Conservation (phyloP, 176 grass and related monocot species). For the Saccharum spontaneum region DNA sequence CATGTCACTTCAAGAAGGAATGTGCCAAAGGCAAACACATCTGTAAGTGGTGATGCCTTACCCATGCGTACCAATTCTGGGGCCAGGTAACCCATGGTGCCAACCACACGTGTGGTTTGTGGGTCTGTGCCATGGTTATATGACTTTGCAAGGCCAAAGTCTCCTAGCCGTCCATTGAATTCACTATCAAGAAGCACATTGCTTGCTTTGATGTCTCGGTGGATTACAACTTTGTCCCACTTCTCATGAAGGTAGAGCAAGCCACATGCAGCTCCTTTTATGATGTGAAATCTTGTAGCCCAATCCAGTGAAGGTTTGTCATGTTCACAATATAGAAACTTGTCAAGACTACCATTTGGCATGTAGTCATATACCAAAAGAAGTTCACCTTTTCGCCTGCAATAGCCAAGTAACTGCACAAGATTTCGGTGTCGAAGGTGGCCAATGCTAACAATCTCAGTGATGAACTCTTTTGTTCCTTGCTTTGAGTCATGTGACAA, state of each 20-base stretch:
- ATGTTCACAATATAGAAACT: neutral
- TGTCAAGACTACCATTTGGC: neutral
- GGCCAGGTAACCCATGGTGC: neutral
- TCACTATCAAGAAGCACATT: neutral
- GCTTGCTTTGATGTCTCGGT: neutral
- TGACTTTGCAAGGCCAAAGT: neutral
- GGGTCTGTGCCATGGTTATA: neutral
- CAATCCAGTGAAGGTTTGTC: neutral
- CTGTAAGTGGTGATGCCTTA: neutral
- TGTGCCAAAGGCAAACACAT: neutral
- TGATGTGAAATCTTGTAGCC: neutral
- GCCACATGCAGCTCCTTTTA: neutral
- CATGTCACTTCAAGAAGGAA: neutral
- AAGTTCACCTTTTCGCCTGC: neutral
- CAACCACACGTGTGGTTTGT: neutral
- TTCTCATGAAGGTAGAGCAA: neutral
- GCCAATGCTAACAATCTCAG: neutral
- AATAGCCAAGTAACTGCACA: neutral
- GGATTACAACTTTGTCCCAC: neutral
- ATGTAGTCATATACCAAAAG: neutral
- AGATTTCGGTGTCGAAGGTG: neutral
- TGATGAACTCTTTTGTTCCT: neutral
- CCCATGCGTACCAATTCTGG: neutral
- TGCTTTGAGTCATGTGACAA: neutral
- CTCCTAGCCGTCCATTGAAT: neutral